Conservation (phyloP, 768 basidiomycete genomes). For the Exidia glandulosa region DNA sequence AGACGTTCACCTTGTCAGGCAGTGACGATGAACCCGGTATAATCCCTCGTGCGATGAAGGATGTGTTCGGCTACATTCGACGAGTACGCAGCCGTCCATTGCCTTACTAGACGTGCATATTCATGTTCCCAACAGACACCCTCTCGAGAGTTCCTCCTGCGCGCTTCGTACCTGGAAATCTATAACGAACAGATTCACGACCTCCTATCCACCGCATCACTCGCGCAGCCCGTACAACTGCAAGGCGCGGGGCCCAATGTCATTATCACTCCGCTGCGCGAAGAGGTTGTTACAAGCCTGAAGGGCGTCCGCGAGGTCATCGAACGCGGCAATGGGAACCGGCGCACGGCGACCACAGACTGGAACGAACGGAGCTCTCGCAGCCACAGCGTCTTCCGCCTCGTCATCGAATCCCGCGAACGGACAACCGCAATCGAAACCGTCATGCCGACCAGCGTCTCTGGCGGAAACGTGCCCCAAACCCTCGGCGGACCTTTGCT, state of each 20-base stretch:
- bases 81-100: no score
- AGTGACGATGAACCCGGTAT: constrained; percentile 82
- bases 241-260: constrained; percentile 55
- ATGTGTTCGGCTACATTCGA: constrained; percentile 79
- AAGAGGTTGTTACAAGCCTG: constrained; percentile 89
- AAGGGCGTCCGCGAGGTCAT: constrained; percentile 80
- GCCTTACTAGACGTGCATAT: no score
- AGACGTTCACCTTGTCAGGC: constrained; percentile 67
- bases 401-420: constrained; percentile 84
- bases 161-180: constrained; percentile 94
- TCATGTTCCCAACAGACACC: constrained; percentile 32
- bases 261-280: constrained; percentile 66
- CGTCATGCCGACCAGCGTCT: neutral
- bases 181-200: constrained; percentile 91
- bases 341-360: constrained; percentile 92
- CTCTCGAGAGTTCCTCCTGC: constrained; percentile 80
- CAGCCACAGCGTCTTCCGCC: constrained; percentile 87
- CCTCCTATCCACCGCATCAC: constrained; percentile 40
- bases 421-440: constrained; percentile 25
- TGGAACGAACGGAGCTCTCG: constrained; percentile 96
- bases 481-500: constrained; percentile 53
- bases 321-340: constrained; percentile 72
- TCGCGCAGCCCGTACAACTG: constrained; percentile 54
- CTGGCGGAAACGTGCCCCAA: constrained; percentile 18
- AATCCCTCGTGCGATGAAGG: constrained; percentile 85